A percentile compares a stretch with the other conserved stretches of the same genome.
These are phyloP conservation scores for Mycena kentingensis DNA, from an alignment of 768 basidiomycete species.

Conservation along the genomic window DNA sequence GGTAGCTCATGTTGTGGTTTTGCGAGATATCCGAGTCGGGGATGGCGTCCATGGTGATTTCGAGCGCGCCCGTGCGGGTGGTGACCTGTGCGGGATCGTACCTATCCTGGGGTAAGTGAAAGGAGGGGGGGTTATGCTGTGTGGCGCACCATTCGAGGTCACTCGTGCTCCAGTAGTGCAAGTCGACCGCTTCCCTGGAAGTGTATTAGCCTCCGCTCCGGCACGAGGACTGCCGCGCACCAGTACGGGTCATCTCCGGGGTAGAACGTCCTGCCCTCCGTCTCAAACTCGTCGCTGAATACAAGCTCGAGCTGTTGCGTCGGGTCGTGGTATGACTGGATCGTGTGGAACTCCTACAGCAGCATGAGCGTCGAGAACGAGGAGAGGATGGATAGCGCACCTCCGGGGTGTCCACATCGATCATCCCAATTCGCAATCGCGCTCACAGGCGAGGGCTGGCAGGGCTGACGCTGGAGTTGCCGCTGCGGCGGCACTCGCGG, in stretches of 20 bases:
- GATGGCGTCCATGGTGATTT: constrained; percentile 69
- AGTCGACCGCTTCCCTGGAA: constrained; percentile 49
- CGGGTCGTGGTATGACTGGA: constrained; percentile 39
- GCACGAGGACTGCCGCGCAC: constrained; percentile 25
- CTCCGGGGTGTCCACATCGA: no score
- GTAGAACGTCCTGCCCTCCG: constrained; percentile 56
- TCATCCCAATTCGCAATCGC: no score
- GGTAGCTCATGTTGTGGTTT: constrained; percentile 73
- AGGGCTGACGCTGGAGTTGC: no score
- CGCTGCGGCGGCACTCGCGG: no score
- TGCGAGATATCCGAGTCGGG: constrained; percentile 42
- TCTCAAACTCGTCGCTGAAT: no score
- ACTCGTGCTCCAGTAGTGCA: constrained; percentile 70
- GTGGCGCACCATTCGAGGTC: constrained; percentile 34
- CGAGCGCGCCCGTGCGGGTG: constrained; percentile 69
- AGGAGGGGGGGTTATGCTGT: background rate
- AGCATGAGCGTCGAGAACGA: constrained; percentile 67
- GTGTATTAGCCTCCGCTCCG: background rate
- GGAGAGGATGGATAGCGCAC: no score
- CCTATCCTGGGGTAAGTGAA: constrained; percentile 38
- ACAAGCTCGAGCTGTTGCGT: constrained; percentile 43
- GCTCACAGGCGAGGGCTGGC: no score
- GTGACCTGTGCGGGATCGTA: constrained; percentile 70
- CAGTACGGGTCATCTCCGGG: constrained; percentile 52
- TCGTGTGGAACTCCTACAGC: constrained; percentile 42